Evolutionary conservation across 2,329 filamentous ascomycete genomes (phyloP), one percentile per base, ranked within the genome.

Genomic region (Lachnellula subtilissima): DNA sequence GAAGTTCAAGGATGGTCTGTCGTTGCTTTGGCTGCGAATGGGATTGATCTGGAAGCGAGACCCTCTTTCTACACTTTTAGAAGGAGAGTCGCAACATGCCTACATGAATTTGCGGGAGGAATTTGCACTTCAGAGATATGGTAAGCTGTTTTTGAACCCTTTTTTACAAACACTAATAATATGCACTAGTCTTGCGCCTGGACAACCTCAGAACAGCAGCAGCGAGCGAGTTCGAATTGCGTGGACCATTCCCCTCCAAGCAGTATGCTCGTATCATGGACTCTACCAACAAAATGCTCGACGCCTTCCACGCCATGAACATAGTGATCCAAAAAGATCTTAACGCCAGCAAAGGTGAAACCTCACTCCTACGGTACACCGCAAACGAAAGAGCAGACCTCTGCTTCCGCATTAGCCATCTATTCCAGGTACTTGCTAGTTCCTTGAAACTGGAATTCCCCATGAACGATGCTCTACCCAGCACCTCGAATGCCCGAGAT

Each of bases 271-370:
- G 85, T 37, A 88, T 97, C 55, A 81, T 97, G 69, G 82, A 83
- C 22, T 87, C 87, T 9, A 96, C 92, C 1, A 86, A 87, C 60
- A 85, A 88, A 52, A 89, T 97, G 73, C 83, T 97, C 4, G 92
- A 97, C 72, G 87, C 90, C 39, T 97, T 99, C 71, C 92, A 97
- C 68, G 91, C 92, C 51, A 96, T 99, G 90, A 95, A 93, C 61
- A 83, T 97, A 11, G 86, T 97, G 60, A 91, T 96, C 39, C 81
- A 88, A 67, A 93, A 92, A 67, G 89, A 93, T 57, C 77, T 86
- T 11, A 81, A 82, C 39, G 82, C 90, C 1, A 91, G 86, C 2
- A 82, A 87, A 25, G 92, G 93, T 4, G 93, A 97, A 73, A 84
- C 87, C 54, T 86, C 87, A 8, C 80, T 97, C 39, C 76, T 99